Percentiles rank a stretch among this genome's conserved stretches.
These are phyloP conservation scores for Escovopsis sp. DNA, from an alignment of 2,329 filamentous ascomycete genomes.

Conservation along the genomic window DNA sequence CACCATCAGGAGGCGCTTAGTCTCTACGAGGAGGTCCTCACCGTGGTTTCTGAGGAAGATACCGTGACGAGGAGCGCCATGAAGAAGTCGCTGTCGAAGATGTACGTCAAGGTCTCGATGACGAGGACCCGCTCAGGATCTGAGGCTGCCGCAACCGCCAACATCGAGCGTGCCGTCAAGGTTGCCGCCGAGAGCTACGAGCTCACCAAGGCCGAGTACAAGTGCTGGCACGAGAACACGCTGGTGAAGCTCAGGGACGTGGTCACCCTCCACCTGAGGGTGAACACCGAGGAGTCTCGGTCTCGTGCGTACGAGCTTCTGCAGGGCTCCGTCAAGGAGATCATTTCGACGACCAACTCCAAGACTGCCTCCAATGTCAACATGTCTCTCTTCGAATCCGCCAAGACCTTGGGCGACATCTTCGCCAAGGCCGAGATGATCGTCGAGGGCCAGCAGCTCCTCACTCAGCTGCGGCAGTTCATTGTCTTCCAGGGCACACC, in stretches of 20 bases:
- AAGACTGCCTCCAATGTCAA: constrained; percentile 12
- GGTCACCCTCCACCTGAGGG: constrained; percentile 25
- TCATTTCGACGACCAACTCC: constrained; percentile 18
- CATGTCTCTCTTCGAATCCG: constrained; percentile 33
- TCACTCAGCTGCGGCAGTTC: constrained; percentile 34
- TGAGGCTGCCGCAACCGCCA: constrained; percentile 8
- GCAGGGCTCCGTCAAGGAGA: constrained; percentile 24
- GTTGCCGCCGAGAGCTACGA: constrained; percentile 26
- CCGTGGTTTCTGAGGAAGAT: constrained; percentile 20
- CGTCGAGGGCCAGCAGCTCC: constrained; percentile 25
- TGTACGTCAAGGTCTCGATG: constrained; percentile 27
- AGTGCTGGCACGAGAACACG: constrained; percentile 31
- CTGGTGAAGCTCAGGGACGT: constrained; percentile 28
- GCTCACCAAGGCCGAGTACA: constrained; percentile 26
- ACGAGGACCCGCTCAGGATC: constrained; percentile 21
- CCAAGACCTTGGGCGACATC: constrained; percentile 29
- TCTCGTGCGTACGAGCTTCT: constrained; percentile 23
- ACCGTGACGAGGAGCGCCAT: constrained; percentile 24
- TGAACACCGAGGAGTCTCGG: constrained; percentile 23
- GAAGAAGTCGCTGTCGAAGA: constrained; percentile 33
- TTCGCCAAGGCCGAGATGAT: constrained; percentile 27
- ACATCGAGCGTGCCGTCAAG: constrained; percentile 20
- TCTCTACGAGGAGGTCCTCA: constrained; percentile 32
- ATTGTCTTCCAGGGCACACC: constrained; percentile 24
- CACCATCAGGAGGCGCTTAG: constrained; percentile 29